phyloP scores from a whole-genome alignment of 169 alveolate genomes.

The Eimeria zaria region DNA sequence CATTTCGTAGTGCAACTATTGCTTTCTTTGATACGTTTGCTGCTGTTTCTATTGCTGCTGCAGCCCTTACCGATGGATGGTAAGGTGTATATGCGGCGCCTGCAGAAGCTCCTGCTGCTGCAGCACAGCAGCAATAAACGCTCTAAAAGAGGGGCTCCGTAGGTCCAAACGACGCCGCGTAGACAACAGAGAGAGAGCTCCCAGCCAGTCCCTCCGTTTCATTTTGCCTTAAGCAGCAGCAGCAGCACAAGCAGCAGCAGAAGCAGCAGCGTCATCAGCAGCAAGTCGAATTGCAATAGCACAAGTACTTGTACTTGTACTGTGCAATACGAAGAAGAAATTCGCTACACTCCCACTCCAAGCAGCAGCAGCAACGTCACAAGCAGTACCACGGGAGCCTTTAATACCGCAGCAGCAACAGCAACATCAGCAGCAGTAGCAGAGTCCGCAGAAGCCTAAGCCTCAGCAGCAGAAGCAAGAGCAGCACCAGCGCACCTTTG shows the following conservation, averaged over 20 bases:
- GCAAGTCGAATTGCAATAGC: background rate
- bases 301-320: background rate
- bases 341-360: no score
- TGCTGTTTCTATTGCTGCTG: background rate
- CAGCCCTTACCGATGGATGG: constrained; percentile 70
- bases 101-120: constrained; percentile 45
- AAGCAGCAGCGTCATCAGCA: background rate
- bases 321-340: no score
- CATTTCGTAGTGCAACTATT: no score
- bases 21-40: background rate
- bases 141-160: constrained; percentile 24
- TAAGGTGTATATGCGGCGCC: constrained; percentile 53
- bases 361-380: background rate
- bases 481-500: constrained; percentile 55
- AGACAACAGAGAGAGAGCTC: constrained; percentile 69
- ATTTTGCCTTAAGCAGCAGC: constrained; percentile 39
- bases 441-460: background rate
- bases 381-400: background rate
- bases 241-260: constrained; percentile 3
- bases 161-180: constrained; percentile 75
- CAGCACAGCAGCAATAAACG: constrained; percentile 50
- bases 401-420: background rate
- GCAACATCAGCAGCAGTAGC: background rate
- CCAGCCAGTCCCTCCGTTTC: constrained; percentile 75
- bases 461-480: background rate